Evolutionary conservation across 2,329 filamentous ascomycete genomes (phyloP).

Genomic region (Tolypocladium sp.): DNA sequence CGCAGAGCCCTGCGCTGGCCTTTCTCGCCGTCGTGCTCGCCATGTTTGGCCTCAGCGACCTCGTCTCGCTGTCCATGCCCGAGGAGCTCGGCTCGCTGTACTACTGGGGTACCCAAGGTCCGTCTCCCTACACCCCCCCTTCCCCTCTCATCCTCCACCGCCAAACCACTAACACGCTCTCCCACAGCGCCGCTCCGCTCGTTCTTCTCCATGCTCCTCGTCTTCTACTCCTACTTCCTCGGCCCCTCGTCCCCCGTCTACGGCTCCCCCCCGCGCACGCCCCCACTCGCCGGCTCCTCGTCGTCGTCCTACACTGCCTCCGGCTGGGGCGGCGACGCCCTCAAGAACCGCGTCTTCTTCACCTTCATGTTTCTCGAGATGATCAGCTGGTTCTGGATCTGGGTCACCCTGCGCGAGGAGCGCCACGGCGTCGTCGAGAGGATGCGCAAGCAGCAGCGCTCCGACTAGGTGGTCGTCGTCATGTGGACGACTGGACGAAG

Average conservation of each 20-base stretch:
- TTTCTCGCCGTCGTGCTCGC: constrained; percentile 62
- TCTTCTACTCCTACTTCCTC: constrained; percentile 58
- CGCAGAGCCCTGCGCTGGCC: constrained; percentile 60
- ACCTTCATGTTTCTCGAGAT: constrained; percentile 79
- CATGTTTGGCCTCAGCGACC: constrained; percentile 51
- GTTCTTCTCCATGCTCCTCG: constrained; percentile 49
- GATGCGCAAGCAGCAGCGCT: constrained; percentile 15
- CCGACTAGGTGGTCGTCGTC: neutral
- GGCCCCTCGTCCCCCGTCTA: constrained; percentile 40
- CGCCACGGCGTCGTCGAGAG: constrained; percentile 28
- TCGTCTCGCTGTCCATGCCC: constrained; percentile 58
- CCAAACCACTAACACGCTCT: constrained; percentile 2
- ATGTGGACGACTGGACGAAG: neutral
- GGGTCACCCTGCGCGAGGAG: constrained; percentile 62
- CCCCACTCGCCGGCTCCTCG: constrained; percentile 18
- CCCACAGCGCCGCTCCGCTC: constrained; percentile 53
- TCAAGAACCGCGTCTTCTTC: constrained; percentile 82
- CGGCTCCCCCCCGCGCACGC: constrained; percentile 13
- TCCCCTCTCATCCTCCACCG: neutral
- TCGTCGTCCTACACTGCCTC: constrained; percentile 25
- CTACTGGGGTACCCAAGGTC: constrained; percentile 59
- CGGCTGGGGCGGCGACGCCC: constrained; percentile 49
- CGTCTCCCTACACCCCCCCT: constrained; percentile 34
- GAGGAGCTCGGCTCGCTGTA: constrained; percentile 55
- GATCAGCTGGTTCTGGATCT: constrained; percentile 80